A percentile compares a stretch with the other conserved stretches of the same genome.
Conservation (phyloP, 208 protist species). For the Crithidia bombi region DNA sequence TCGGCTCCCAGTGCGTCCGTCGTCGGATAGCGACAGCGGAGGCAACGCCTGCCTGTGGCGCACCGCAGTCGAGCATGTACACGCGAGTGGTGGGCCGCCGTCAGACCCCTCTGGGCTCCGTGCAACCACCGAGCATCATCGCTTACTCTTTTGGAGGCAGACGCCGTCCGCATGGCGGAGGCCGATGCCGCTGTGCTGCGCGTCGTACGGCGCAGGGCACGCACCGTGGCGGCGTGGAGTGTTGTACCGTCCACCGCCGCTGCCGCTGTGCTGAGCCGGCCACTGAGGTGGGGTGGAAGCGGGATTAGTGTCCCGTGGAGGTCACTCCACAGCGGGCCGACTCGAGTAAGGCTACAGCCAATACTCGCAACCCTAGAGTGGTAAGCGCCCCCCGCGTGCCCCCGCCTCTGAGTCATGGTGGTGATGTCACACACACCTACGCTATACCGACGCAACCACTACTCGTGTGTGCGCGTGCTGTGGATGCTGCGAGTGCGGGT, state of each 20-base stretch:
- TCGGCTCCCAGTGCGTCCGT: conserved; percentile 2
- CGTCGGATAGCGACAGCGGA: conserved; percentile 20
- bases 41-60: neutral
- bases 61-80: conserved; percentile 4
- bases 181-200: conserved; percentile 6
- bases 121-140: neutral
- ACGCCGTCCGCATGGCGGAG: conserved; percentile 30
- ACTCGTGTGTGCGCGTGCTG: neutral
- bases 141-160: conserved; percentile 22
- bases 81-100: neutral
- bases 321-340: neutral
- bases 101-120: neutral
- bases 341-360: no score
- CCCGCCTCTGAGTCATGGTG: no score
- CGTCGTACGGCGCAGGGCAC: neutral
- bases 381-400: no score
- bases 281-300: no score
- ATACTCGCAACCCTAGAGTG: no score
- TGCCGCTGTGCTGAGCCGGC: neutral
- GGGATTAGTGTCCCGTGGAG: no score
- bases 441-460: no score
- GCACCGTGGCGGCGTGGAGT: conserved; percentile 20
- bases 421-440: no score
- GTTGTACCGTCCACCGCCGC: neutral
- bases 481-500: no score